A percentile compares a stretch with the other conserved stretches of the same genome.
Conservation (phyloP, 805 yeast species). For the Komagataella kurtzmanii region DNA sequence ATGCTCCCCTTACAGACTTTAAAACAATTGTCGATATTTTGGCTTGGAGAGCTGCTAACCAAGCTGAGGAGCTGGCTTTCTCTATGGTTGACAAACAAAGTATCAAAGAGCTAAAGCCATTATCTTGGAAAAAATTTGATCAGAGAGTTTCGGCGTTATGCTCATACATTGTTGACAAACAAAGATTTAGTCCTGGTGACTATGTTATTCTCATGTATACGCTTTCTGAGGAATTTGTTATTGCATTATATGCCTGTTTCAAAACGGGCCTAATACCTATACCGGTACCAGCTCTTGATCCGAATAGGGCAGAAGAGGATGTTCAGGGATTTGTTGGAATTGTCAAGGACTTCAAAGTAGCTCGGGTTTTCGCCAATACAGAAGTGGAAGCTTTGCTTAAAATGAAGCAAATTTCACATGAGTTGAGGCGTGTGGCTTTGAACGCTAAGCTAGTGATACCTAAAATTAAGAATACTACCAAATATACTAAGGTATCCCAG, state of each 20-base stretch:
- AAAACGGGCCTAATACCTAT: constrained; percentile 67
- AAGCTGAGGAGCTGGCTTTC: constrained; percentile 74
- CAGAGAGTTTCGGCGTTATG: constrained; percentile 64
- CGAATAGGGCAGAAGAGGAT: constrained; percentile 60
- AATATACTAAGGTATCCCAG: constrained; percentile 28
- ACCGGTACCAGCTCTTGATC: constrained; percentile 60
- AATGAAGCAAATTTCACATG: constrained; percentile 48
- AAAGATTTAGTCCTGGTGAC: constrained; percentile 52
- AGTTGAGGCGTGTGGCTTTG: constrained; percentile 28
- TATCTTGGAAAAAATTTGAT: constrained; percentile 78
- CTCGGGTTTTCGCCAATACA: constrained; percentile 61
- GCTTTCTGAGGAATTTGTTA: constrained; percentile 72
- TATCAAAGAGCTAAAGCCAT: constrained; percentile 33
- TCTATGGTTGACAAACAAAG: constrained; percentile 23
- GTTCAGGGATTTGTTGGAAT: constrained; percentile 50
- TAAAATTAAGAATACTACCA: constrained; percentile 53
- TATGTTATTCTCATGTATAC: constrained; percentile 74
- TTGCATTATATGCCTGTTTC: constrained; percentile 80
- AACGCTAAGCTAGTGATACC: constrained; percentile 20
- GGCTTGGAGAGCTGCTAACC: constrained; percentile 62
- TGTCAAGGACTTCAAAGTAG: constrained; percentile 57
- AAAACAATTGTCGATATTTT: constrained; percentile 57
- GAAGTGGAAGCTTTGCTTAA: constrained; percentile 63
- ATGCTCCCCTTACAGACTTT: constrained; percentile 63
- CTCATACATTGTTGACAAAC: constrained; percentile 54